Base-by-base conservation (phyloP, 108 stramenopile species). In the Cylindrotheca closterium region DNA sequence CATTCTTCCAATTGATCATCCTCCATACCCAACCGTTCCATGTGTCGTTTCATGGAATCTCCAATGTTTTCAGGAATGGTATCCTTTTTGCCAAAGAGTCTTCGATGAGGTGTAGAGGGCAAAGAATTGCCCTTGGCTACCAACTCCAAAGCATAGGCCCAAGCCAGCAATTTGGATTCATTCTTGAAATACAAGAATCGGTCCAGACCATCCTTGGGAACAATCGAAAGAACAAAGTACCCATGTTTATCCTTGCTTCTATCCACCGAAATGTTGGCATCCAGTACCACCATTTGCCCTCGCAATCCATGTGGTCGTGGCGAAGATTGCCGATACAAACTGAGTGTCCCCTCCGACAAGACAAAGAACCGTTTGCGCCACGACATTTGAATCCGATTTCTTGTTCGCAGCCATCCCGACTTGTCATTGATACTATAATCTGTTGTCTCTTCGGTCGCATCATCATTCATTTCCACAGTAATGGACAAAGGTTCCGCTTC, bases 401-500 rank as follows among this genome's bases (percentile, higher is more conserved):
- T 84, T 37, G 82, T 83, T 24, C 70, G 72, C 15, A 84, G 59
- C 82, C 85, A 88, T 22, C 91, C 86, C 57, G 67, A 68, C 42
- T 75, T 71, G 58, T 73, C 58, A 30, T 63, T 64, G n/a, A 55
- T 51, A 58, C 45, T 65, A n/a, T 67, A 37, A 37, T 75, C 57
- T 17, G 63, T 64, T 24, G 58, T 25, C 33, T 68, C 68, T 18
- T 67, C 68, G 29, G 47, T 51, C 19, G 37, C 30, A n/a, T n/a
- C n/a, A 37, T 78, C 74, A 29, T 77, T 68, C 23, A 65, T 52
- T 50, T 68, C 54, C 0, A 92, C 86, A 22, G 69, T 65, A 34
- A 93, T 80, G 1, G 81, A 73, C 21, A 89, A 65, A 19, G 91
- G 91, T 45, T 80, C 83, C 2, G 86, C 86, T 60, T 88, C 68